Evolutionary conservation across 345 rosid species (phyloP).

Genomic region (Adansonia digitata): DNA sequence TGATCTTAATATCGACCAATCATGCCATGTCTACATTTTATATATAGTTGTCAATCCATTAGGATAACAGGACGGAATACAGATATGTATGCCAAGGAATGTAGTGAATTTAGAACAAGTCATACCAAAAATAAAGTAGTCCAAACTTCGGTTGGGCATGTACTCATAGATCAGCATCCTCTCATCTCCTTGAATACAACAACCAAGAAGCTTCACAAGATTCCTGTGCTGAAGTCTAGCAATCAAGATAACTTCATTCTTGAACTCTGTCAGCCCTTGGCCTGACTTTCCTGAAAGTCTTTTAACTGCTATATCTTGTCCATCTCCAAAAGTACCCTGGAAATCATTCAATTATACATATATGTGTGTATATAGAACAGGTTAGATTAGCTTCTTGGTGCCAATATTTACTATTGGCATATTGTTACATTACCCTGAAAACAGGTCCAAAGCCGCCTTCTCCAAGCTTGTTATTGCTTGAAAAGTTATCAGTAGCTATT

Average conservation of each 20-base stretch:
- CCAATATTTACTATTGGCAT: neutral
- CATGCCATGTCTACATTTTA: too few species aligned
- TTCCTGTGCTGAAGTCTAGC: constrained; percentile 49
- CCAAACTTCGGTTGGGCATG: constrained; percentile 31
- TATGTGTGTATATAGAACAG: too few species aligned
- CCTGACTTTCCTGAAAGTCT: constrained; percentile 40
- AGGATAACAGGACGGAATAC: too few species aligned
- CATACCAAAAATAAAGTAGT: constrained; percentile 26
- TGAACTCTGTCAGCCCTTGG: constrained; percentile 41
- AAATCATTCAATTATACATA: neutral
- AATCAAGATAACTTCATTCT: constrained; percentile 37
- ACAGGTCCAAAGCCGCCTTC: constrained; percentile 44
- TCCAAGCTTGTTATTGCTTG: constrained; percentile 24
- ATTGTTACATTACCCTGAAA: constrained; percentile 31
- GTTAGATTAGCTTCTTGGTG: too few species aligned
- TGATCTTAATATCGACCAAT: too few species aligned
- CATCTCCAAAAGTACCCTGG: constrained; percentile 38
- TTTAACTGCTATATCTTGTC: constrained; percentile 47
- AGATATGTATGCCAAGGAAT: too few species aligned
- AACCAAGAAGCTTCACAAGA: constrained; percentile 40
- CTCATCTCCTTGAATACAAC: constrained; percentile 29
- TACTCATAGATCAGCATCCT: constrained; percentile 29
- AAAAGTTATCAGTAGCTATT: constrained; percentile 28
- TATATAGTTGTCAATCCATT: too few species aligned
- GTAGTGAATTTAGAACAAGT: neutral